Conservation (phyloP, 2,329 filamentous ascomycete genomes). For the Cladorrhinum sp. region DNA sequence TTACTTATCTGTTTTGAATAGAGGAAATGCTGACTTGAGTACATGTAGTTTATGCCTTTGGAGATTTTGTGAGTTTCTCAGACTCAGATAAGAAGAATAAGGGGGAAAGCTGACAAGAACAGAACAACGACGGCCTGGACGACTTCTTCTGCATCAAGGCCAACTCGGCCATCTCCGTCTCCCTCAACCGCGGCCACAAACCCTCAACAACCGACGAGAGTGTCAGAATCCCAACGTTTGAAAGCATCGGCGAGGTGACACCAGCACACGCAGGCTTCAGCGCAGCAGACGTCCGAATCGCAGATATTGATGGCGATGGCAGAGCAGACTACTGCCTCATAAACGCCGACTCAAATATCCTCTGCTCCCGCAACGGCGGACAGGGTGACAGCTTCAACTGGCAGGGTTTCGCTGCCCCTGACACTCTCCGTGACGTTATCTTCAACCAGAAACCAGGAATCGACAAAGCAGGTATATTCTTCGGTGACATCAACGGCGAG, state of each 20-base stretch:
- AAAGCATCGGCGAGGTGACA: slow-evolving; percentile 5
- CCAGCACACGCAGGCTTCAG: background rate
- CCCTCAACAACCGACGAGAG: background rate
- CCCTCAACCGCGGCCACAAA: slow-evolving; percentile 10
- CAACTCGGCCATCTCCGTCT: background rate
- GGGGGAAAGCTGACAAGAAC: background rate
- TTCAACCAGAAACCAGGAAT: slow-evolving; percentile 25
- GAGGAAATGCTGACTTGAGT: background rate
- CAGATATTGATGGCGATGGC: slow-evolving; percentile 13
- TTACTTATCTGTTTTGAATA: no score
- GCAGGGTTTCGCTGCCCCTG: slow-evolving; percentile 29
- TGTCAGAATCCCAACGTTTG: background rate
- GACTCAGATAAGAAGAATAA: background rate
- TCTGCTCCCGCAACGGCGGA: slow-evolving; percentile 13
- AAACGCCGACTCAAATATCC: slow-evolving; percentile 9
- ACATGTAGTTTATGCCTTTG: slow-evolving; percentile 2
- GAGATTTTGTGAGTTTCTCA: slow-evolving; percentile 1
- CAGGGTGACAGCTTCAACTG: slow-evolving; percentile 28
- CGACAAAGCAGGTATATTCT: slow-evolving; percentile 28
- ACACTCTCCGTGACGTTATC: slow-evolving; percentile 17
- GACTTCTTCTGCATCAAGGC: slow-evolving; percentile 10
- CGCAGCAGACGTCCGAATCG: slow-evolving; percentile 2
- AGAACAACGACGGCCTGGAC: slow-evolving; percentile 13
- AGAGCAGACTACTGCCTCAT: slow-evolving; percentile 10
- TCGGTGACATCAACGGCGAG: slow-evolving; percentile 19